Conservation (phyloP, 169 alveolate genomes). For the Plasmodium vinckei region DNA sequence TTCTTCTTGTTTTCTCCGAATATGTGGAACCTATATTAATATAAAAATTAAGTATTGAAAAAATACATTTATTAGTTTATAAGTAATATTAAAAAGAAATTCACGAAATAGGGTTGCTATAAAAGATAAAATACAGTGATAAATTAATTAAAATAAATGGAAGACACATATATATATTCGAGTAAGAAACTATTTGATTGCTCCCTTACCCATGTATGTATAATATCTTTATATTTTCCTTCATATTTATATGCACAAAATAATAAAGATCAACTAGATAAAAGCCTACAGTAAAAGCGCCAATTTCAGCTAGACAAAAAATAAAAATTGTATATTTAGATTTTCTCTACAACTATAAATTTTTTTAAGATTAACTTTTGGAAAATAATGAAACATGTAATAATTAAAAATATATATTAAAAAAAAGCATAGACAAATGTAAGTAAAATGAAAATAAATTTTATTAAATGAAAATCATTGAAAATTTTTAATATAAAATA, state of each 20-base stretch:
- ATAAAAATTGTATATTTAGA: slow-evolving; percentile 4
- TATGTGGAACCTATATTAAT: slow-evolving; percentile 57
- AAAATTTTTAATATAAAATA: background rate
- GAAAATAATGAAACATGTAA: background rate
- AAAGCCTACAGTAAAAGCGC: too few relatives aligned
- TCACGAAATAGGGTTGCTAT: background rate
- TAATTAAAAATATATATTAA: slow-evolving; percentile 11
- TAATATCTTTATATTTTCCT: slow-evolving; percentile 69
- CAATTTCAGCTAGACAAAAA: background rate
- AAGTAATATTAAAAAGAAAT: too few relatives aligned
- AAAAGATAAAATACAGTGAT: background rate
- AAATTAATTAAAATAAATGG: background rate
- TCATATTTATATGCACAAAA: slow-evolving; percentile 22
- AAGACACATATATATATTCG: background rate
- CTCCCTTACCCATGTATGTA: slow-evolving; percentile 71
- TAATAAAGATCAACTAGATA: background rate
- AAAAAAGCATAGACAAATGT: background rate
- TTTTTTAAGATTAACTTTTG: background rate
- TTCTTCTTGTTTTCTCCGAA: slow-evolving; percentile 73
- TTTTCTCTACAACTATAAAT: background rate
- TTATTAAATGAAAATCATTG: background rate
- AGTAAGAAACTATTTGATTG: background rate
- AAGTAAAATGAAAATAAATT: slow-evolving; percentile 8
- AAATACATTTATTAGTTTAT: too few relatives aligned
- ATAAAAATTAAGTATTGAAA: background rate